phyloP scores from a whole-genome alignment of 2,329 filamentous ascomycete species.

The Thielaviopsis musarum region DNA sequence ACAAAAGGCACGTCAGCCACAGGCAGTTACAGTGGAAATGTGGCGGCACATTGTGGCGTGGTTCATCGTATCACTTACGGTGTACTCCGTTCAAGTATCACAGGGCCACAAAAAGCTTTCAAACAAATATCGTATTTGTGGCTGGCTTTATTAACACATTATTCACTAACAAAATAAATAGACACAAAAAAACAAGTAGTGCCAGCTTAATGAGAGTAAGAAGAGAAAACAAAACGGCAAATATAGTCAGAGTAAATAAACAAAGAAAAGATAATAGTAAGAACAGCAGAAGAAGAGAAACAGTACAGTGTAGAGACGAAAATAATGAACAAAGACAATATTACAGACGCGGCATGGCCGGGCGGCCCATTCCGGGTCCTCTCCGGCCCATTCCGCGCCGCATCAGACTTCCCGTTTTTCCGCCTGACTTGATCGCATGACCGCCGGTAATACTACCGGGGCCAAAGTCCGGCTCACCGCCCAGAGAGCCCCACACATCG shows the following conservation, averaged over 20 bases:
- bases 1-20: neutral
- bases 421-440: conserved; percentile 16
- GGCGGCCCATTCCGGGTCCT: neutral
- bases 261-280: neutral
- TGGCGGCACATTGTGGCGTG: neutral
- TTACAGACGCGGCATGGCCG: neutral
- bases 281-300: neutral
- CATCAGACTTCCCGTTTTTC: conserved; percentile 5
- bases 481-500: conserved; percentile 53
- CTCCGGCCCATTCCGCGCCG: neutral
- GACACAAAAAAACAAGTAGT: neutral
- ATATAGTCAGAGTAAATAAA: neutral
- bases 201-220: neutral
- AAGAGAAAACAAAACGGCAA: neutral
- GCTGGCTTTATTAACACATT: neutral
- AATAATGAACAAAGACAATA: neutral
- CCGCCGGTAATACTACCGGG: conserved; percentile 30
- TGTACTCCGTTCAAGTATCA: neutral
- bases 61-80: neutral
- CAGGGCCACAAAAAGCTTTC: neutral
- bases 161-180: neutral
- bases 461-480: conserved; percentile 49
- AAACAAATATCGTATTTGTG: no score
- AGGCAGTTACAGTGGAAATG: neutral
- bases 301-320: neutral